Percentiles rank a stretch among this genome's conserved stretches.
Conservation (phyloP, 2,329 filamentous ascomycete species). For the Nemania sp. region DNA sequence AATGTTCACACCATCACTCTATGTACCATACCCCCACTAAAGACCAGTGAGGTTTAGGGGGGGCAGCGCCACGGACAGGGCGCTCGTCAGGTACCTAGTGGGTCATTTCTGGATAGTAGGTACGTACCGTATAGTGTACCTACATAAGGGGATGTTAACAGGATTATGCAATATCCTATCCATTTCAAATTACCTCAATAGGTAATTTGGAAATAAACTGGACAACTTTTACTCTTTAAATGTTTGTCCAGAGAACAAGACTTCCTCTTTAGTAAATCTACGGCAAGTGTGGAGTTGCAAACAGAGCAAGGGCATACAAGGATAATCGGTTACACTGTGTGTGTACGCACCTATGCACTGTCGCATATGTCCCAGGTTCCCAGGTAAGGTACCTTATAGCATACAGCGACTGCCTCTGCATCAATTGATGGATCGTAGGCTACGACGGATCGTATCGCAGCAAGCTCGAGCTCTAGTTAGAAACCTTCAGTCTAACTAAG, state of each 20-base stretch:
- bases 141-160: background rate
- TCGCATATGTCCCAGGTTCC: too few relatives aligned
- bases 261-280: too few relatives aligned
- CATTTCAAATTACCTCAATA: too few relatives aligned
- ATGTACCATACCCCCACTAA: background rate
- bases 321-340: too few relatives aligned
- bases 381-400: too few relatives aligned
- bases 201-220: too few relatives aligned
- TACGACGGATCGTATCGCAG: constrained; percentile 16
- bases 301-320: too few relatives aligned
- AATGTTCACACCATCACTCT: background rate
- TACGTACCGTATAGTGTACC: constrained; percentile 1
- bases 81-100: background rate
- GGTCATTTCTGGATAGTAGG: constrained; percentile 1
- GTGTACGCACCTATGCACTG: too few relatives aligned
- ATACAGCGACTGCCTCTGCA: constrained; percentile 4
- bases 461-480: constrained; percentile 22
- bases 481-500: background rate
- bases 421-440: constrained; percentile 13
- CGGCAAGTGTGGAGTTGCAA: too few relatives aligned
- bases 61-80: background rate
- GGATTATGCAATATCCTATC: too few relatives aligned
- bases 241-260: too few relatives aligned
- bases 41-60: constrained; percentile 1
- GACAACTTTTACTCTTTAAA: too few relatives aligned